Evolutionary conservation across 805 yeast genomes (phyloP), one percentile per base, ranked within the genome.

Genomic region (Debaryomyces prosopidis): DNA sequence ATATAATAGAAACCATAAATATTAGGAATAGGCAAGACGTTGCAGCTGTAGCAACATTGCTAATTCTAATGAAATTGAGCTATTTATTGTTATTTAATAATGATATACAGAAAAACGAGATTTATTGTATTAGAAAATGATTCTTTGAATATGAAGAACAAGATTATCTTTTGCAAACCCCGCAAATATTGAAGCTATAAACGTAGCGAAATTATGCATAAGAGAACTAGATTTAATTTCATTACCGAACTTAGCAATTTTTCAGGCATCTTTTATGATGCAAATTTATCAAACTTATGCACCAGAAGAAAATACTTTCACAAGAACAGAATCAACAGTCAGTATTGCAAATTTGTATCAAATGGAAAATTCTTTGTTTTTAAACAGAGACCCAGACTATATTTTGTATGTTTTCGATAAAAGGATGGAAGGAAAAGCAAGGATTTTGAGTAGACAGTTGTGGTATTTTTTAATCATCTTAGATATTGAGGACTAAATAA

Each of bases 241-340:
- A 26, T n/a, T 38, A 44, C 12, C 49, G 45, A 15, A 49, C 34
- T 8, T 46, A 20, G 18, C 12, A 14, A 67, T 81, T 15, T 76
- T 84, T 28, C 89, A 84, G 55, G 81, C 81, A 56, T 82, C 82
- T 0, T 62, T 82, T n/a, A 81, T 66, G 56, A 69, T 81, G 59
- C 79, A 81, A 46, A 61, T 74, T 39, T 84, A 83, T 62, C 75
- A 70, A 49, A 73, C 69, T 47, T 68, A 72, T 46, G 76, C 85
- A 9, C 84, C 87, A 1, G 46, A 43, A 16, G 38, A 43, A 9
- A 37, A 28, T 12, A 26, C 34, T 27, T 10, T 15, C 15, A 31
- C 26, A 4, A n/a, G 19, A n/a, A 17, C 18, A 30, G 32, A 28
- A 4, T 11, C 14, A 5, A 15, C n/a, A 27, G 26, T 31, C n/a